Evolutionary conservation across 2,329 filamentous ascomycete species (phyloP).

Genomic region (Tolypocladium inflatum): DNA sequence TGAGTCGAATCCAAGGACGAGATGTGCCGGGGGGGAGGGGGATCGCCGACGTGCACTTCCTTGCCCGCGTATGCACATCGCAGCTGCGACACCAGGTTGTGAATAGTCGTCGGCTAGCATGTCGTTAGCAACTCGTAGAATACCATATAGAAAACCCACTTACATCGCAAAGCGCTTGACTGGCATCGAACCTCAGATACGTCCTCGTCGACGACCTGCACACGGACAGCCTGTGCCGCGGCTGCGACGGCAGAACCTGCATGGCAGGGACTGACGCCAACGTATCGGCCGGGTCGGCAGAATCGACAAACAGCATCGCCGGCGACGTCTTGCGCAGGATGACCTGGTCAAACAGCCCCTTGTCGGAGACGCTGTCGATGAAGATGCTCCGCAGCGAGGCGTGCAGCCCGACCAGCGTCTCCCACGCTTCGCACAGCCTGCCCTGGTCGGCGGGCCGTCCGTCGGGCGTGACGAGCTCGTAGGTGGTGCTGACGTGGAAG

Average conservation of each 20-base stretch:
- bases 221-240: conserved; percentile 40
- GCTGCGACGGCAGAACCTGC: conserved; percentile 24
- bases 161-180: conserved; percentile 40
- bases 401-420: conserved; percentile 35
- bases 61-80: conserved; percentile 32
- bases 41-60: conserved; percentile 14
- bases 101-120: conserved; percentile 25
- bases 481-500: conserved; percentile 36
- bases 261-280: conserved; percentile 31
- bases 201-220: conserved; percentile 34
- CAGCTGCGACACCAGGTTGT: conserved; percentile 37
- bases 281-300: conserved; percentile 25
- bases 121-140: background rate
- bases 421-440: conserved; percentile 40
- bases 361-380: conserved; percentile 37
- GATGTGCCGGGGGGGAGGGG: conserved; percentile 15
- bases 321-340: conserved; percentile 37
- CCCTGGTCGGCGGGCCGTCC: conserved; percentile 30
- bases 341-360: conserved; percentile 40
- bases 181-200: conserved; percentile 39
- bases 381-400: conserved; percentile 40
- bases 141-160: conserved; percentile 1
- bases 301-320: conserved; percentile 44
- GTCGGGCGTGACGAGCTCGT: conserved; percentile 31
- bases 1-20: conserved; percentile 16